Conservation (phyloP, 371 early-diverging fungal genomes). For the Apophysomyces variabilis region DNA sequence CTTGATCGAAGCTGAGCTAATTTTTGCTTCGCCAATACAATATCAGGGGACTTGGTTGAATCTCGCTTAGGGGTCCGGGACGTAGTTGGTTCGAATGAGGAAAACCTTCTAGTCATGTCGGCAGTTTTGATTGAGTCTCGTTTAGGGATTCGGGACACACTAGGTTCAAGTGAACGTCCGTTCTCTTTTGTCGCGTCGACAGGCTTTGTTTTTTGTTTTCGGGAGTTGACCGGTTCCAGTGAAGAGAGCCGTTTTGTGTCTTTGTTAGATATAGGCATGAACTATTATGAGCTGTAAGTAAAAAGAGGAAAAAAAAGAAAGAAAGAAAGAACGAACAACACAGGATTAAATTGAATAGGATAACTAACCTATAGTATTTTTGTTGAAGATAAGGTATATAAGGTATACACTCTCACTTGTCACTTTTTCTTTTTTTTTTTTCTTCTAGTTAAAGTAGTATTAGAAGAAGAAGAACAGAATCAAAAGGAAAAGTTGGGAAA, state of each 20-base stretch:
- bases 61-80: constrained; percentile 9
- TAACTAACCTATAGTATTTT: too few relatives aligned
- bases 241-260: neutral
- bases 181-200: neutral
- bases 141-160: neutral
- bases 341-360: too few relatives aligned
- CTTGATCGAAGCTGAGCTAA: constrained; percentile 1
- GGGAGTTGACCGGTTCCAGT: neutral
- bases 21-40: neutral
- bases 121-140: neutral
- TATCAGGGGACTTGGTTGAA: constrained; percentile 4
- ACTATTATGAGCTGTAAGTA: neutral
- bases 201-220: neutral
- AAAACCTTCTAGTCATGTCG: constrained; percentile 8
- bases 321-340: neutral
- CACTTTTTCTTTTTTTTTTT: too few relatives aligned
- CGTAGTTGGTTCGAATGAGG: constrained; percentile 5
- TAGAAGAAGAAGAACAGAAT: neutral
- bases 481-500: neutral
- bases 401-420: too few relatives aligned
- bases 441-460: too few relatives aligned
- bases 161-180: neutral
- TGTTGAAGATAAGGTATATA: too few relatives aligned
- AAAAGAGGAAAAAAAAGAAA: neutral
- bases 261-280: neutral